A percentile compares a stretch with the other conserved stretches of the same genome.
Evolutionary conservation across 495 filamentous ascomycete species (phyloP).

Genomic region (Recurvomyces mirabilis): DNA sequence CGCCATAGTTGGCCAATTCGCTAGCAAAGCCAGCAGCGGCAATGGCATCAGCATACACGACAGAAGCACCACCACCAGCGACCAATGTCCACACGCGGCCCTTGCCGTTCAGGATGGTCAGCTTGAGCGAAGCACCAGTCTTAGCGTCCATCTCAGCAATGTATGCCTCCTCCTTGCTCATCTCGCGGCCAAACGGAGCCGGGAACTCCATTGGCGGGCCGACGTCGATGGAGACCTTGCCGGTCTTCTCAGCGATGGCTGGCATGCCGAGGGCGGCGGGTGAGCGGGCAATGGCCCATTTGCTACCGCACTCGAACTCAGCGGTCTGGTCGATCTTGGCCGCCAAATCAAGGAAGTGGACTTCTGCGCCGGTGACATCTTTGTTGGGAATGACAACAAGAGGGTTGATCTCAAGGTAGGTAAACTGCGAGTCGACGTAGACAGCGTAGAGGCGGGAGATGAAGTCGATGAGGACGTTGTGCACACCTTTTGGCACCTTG

Average conservation of each 20-base stretch:
- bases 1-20: conserved; percentile 98
- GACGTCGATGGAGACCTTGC: conserved; percentile 86
- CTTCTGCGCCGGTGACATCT: conserved; percentile 79
- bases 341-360: conserved; percentile 96
- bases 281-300: conserved; percentile 92
- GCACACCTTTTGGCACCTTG: conserved; percentile 88
- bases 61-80: conserved; percentile 97
- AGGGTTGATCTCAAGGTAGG: conserved; percentile 99
- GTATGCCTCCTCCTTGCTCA: conserved; percentile 97
- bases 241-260: conserved; percentile 40
- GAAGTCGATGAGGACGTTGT: conserved; percentile 98
- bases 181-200: conserved; percentile 94
- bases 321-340: conserved; percentile 99
- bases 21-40: conserved; percentile 89
- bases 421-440: conserved; percentile 99
- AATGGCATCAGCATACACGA: conserved; percentile 98
- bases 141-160: conserved; percentile 98
- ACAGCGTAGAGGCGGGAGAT: conserved; percentile 88
- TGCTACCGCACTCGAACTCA: conserved; percentile 97
- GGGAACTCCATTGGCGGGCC: conserved; percentile 98
- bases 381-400: conserved; percentile 95
- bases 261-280: conserved; percentile 76
- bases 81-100: conserved; percentile 97
- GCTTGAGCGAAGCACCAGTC: conserved; percentile 96
- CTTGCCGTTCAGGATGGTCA: conserved; percentile 83